Evolutionary conservation across 2,329 filamentous ascomycete species (phyloP), one percentile per base, ranked within the genome.

Genomic region (Penicillium sp.): DNA sequence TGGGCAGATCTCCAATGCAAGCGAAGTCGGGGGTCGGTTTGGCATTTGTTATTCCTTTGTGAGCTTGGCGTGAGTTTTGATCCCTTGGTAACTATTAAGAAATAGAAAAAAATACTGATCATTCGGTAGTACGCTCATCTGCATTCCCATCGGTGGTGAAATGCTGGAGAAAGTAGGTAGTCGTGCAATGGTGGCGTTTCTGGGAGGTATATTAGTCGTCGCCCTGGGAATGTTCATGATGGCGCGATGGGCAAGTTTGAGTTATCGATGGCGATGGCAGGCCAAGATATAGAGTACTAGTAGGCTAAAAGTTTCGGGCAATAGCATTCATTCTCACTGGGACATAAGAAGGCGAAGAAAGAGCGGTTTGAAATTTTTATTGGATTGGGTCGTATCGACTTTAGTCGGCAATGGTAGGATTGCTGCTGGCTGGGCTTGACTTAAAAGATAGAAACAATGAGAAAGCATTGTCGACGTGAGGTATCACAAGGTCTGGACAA

Each of bases 31-130:
- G 7, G 70, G 79, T 60, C 78, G 79, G 25, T 81, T 75, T 71
- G 82, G 82, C 0, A 81, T 82, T 2, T 80, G 79, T 69, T 83
- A 83, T 64, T 81, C 81, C 14, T 68, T 83, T 26, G 79, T 80
- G 13, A 80, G 78, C 42, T 78, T 84, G 58, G 77, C 81, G 73
- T 76, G 61, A 57, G 73, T 71, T 4, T 6, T 13, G 19, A 22
- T 13, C 28, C 0, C 7, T 35, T 6, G 7, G 6, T 11, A 2
- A 28, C 13, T 2, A 51, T 35, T 1, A 11, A 35, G 8, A 16
- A 14, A 4, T 19, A 16, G 4, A 10, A 19, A 28, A 1, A 28
- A 6, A 6, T 22, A n/a, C 51, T 35, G 33, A 38, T 22, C 8
- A 14, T 54, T 25, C 33, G 30, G 57, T 55, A 76, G 73, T 0